phyloP scores from a whole-genome alignment of 129 eudicot species.

The Sambucus nigra region DNA sequence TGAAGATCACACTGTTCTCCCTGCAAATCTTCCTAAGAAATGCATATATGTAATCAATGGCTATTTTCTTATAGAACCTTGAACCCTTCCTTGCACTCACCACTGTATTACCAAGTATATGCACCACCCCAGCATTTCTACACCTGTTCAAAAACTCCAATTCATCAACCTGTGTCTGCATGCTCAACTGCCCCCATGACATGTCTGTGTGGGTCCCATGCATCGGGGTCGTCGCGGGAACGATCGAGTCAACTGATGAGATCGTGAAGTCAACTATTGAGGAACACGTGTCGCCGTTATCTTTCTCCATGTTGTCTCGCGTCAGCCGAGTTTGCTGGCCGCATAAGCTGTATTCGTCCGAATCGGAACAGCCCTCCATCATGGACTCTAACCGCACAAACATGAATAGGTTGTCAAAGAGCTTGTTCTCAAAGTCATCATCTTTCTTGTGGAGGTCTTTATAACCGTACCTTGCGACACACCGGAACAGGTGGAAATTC shows the following conservation, averaged over 20 bases:
- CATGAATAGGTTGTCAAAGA: constrained; percentile 57
- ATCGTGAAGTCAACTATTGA: constrained; percentile 40
- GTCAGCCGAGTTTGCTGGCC: constrained; percentile 53
- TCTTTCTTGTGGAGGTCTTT: constrained; percentile 91
- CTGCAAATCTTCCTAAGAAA: constrained; percentile 91
- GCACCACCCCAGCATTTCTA: constrained; percentile 93
- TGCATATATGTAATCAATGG: constrained; percentile 79
- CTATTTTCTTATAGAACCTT: constrained; percentile 41
- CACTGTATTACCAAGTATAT: constrained; percentile 80
- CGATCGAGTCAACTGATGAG: constrained; percentile 64
- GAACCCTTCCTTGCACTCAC: constrained; percentile 71
- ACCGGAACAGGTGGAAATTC: constrained; percentile 83
- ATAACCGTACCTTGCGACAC: constrained; percentile 93
- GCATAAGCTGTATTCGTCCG: constrained; percentile 71
- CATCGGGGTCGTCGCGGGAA: constrained; percentile 42
- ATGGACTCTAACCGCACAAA: constrained; percentile 87
- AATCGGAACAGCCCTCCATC: constrained; percentile 96
- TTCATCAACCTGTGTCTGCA: constrained; percentile 61
- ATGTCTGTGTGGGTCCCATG: constrained; percentile 15
- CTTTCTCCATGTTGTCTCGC: constrained; percentile 27
- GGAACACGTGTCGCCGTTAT: constrained; percentile 20
- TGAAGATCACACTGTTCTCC: constrained; percentile 89
- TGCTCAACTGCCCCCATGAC: constrained; percentile 58
- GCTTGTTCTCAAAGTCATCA: constrained; percentile 74
- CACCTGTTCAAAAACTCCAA: constrained; percentile 60